Evolutionary conservation across 148 eudicot genomes (phyloP).

Genomic region (Chenopodium formosanum): DNA sequence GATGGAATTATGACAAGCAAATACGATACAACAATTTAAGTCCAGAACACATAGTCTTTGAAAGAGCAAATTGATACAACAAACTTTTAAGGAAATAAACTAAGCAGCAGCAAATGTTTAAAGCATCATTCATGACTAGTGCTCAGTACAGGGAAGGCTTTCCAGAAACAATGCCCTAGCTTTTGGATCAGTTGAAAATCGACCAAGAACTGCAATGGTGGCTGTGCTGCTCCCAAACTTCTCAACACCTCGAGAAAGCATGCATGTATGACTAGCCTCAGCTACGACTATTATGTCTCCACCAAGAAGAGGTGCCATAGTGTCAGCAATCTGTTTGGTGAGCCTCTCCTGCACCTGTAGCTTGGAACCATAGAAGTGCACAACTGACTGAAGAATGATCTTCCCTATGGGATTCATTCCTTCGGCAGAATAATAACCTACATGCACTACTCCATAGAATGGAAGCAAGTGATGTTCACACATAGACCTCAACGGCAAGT

Average conservation of each 20-base stretch:
- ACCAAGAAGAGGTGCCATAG: neutral
- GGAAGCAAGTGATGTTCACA: neutral
- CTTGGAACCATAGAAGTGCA: neutral
- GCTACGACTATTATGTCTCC: neutral
- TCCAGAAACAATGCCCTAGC: neutral
- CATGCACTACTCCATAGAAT: neutral
- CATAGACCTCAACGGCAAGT: neutral
- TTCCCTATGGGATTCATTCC: neutral
- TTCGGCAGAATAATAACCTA: neutral
- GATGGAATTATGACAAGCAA: neutral
- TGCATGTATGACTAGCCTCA: neutral
- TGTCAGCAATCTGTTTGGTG: neutral
- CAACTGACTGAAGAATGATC: neutral
- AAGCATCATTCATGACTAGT: neutral
- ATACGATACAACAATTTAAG: neutral
- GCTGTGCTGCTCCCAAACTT: neutral
- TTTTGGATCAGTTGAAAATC: neutral
- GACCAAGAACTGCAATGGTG: neutral
- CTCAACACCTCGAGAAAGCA: neutral
- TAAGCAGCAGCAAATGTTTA: neutral
- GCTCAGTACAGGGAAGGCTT: neutral
- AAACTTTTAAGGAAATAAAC: neutral
- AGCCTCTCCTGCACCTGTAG: neutral
- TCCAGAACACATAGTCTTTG: neutral
- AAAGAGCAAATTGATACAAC: neutral